Percentiles rank a stretch among this genome's conserved stretches.
phyloP scores from a whole-genome alignment of 768 basidiomycete genomes.

The Suillus alpinus region DNA sequence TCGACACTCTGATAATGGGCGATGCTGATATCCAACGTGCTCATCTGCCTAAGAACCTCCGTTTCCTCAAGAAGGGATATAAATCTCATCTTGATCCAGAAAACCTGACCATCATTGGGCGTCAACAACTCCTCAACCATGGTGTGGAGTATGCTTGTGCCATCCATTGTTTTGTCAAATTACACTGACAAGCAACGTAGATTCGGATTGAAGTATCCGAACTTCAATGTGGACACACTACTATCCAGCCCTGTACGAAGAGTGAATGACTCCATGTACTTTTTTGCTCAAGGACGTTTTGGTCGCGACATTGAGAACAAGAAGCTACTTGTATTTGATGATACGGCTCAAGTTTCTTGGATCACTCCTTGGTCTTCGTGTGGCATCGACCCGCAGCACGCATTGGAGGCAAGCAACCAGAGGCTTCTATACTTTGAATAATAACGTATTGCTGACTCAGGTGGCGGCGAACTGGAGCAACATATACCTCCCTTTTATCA shows the following conservation, averaged over 20 bases:
- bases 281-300: constrained; percentile 39
- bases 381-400: constrained; percentile 4
- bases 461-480: constrained; percentile 27
- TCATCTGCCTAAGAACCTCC: constrained; percentile 30
- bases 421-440: not conserved
- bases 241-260: constrained; percentile 15
- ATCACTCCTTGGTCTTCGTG: constrained; percentile 42
- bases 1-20: constrained; percentile 27
- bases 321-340: constrained; percentile 28
- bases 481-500: constrained; percentile 35
- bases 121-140: constrained; percentile 38
- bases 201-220: constrained; percentile 22
- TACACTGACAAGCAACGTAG: constrained; percentile 4
- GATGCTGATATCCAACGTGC: constrained; percentile 22
- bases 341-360: constrained; percentile 38
- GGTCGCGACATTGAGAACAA: constrained; percentile 29
- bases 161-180: not conserved
- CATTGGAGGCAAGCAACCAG: not conserved
- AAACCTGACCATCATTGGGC: constrained; percentile 36
- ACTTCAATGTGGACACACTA: constrained; percentile 15
- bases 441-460: constrained; percentile 11
- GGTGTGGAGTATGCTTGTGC: constrained; percentile 32
- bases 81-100: constrained; percentile 31
- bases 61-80: constrained; percentile 39
- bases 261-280: constrained; percentile 39